Percentiles rank a stretch among this genome's conserved stretches.
Conservation (phyloP, 2,329 filamentous ascomycete species). For the Akanthomyces uredinophilus region DNA sequence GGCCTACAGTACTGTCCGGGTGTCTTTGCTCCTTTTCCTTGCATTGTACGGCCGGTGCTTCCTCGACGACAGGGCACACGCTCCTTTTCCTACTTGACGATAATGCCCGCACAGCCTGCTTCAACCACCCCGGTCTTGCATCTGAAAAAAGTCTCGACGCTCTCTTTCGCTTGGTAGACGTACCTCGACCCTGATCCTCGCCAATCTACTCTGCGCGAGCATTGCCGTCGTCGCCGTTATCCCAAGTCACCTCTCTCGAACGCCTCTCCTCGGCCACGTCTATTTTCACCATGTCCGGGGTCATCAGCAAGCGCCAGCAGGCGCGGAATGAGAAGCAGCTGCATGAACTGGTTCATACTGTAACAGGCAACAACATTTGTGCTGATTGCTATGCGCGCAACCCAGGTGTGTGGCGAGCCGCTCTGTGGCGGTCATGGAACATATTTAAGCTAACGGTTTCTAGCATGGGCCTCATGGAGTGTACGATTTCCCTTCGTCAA, state of each 20-base stretch:
- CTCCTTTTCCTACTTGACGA: conserved; percentile 6
- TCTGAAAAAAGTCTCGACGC: neutral
- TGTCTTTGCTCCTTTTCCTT: neutral
- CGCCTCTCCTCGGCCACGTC: neutral
- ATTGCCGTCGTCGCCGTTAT: neutral
- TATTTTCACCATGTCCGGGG: conserved; percentile 55
- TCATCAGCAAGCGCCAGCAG: conserved; percentile 92
- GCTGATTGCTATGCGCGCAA: conserved; percentile 90
- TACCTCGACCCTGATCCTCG: neutral
- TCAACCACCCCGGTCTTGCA: neutral
- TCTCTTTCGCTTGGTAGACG: neutral
- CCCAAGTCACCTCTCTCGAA: neutral
- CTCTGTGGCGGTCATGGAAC: conserved; percentile 8
- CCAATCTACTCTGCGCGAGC: neutral
- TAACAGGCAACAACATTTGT: conserved; percentile 87
- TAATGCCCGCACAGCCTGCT: conserved; percentile 3
- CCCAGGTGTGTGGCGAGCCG: conserved; percentile 60
- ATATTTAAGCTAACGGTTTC: conserved; percentile 23
- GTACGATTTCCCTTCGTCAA: conserved; percentile 48
- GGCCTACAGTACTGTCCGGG: neutral
- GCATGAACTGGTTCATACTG: conserved; percentile 77
- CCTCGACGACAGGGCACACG: neutral
- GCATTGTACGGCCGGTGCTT: neutral
- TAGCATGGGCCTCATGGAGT: conserved; percentile 96
- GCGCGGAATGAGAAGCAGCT: conserved; percentile 90